Conservation (phyloP, 179 eudicot species). For the Pouteria campechiana region DNA sequence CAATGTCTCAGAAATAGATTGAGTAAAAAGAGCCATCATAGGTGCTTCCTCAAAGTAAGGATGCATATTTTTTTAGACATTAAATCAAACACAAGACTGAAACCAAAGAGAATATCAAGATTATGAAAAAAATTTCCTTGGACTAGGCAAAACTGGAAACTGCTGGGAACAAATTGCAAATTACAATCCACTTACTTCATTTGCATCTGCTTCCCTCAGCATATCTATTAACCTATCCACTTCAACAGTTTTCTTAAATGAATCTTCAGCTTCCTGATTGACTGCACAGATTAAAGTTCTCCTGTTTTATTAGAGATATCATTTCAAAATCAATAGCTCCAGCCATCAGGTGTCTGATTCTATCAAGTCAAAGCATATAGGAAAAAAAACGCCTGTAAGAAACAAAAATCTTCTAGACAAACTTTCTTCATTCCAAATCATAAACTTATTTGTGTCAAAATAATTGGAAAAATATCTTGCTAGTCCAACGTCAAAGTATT, state of each 20-base stretch:
- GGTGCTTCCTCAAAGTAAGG: too few species aligned
- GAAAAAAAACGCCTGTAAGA: neutral
- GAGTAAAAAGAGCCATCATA: too few species aligned
- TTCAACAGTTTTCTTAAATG: conserved; percentile 85
- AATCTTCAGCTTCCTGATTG: conserved; percentile 73
- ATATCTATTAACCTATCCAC: conserved; percentile 77
- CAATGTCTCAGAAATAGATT: too few species aligned
- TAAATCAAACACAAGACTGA: too few species aligned
- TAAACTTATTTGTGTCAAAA: too few species aligned
- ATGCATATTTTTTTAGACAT: too few species aligned
- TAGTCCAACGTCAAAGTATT: neutral
- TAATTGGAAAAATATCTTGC: too few species aligned
- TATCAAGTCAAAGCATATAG: neutral
- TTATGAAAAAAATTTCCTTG: too few species aligned
- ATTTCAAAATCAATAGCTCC: conserved; percentile 29
- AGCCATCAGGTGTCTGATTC: conserved; percentile 3
- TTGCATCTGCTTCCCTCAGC: conserved; percentile 61
- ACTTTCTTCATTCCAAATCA: too few species aligned
- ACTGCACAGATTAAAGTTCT: conserved; percentile 85
- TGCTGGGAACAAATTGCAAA: neutral
- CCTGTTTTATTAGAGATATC: conserved; percentile 74
- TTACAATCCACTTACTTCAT: conserved; percentile 42
- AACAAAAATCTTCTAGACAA: neutral
- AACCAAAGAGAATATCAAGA: too few species aligned
- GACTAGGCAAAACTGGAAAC: too few species aligned